Base-by-base conservation (phyloP, 768 basidiomycete species). In the Boletus coccyginus region DNA sequence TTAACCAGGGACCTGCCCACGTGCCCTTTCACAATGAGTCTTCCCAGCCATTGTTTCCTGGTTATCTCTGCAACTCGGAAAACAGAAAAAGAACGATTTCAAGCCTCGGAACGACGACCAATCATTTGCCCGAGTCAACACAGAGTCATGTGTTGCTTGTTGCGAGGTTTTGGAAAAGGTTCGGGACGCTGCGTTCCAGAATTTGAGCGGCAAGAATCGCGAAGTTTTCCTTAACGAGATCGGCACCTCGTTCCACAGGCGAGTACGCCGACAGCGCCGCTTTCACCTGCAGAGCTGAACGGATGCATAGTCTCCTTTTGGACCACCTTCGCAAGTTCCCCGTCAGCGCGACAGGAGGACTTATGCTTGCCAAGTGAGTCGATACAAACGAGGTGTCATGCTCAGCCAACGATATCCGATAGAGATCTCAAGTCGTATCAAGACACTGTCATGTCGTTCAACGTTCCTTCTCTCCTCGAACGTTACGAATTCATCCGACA, bases 401-500 rank as follows among this genome's bases (percentile, higher is more conserved):
- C 8, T 47, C 31, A 36, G 27, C 21, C 24, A 24, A 60, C 42
- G 5, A 49, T 46, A 5, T 35, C 51, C 46, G 49, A 41, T 68
- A 98, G 95, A 74, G 97, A 99, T 68, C 83, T 99, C 63, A 97
- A 95, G 62, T 86, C 90, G 21, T 99, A 99, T 66, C 97, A 98
- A 76, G 97, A 98, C 63, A 83, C 83, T 2, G 84, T 97, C 61
- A 76, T 80, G 58, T 84, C 81, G n/a, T 98, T 96, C 74, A 79
- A 81, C 32, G 86, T 97, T 42, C 84, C 92, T 12, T 80, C 90
- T 8, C 79, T 99, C 9, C 84, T 88, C 61, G 95, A 98, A 70
- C 93, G 96, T 24, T 99, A 96, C 75, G 97, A 98, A 69, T 98
- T 98, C 76, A 87, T 98, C 59, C 88, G 95, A 40, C 95, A 98